Base-by-base conservation (phyloP, 2,329 filamentous ascomycete species). In the Dactylonectria estremocensis region DNA sequence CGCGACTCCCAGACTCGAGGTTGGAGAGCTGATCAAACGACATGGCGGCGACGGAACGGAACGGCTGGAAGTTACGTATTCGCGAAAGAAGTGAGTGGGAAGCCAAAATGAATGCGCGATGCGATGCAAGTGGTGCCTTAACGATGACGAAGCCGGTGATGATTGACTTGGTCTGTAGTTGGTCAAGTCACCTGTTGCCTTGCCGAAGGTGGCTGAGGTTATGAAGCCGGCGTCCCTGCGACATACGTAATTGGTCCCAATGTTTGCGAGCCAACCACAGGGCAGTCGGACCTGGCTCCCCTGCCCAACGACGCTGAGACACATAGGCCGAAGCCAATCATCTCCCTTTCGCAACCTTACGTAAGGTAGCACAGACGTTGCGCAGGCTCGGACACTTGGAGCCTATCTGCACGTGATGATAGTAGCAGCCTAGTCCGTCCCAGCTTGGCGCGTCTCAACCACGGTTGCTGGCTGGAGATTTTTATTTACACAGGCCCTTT, bases 21-120 rank as follows among this genome's bases (percentile, higher is more conserved):
- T 90, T 92, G 64, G 93, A 93, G 70, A 96, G 88, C 75, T 94
- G 93, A 80, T 97, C 93, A 83, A 96, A 98, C 18, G 95, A 97
- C 95, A 98, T 98, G 69, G 18, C 63, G 50, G 61, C 35, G 33
- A 43, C 8, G 22, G 45, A 13, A 28, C 37, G n/a, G 7, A 18
- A 40, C 65, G 59, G 45, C 31, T 37, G 40, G 43, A 61, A 60
- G 61, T 64, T 35, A 37, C 54, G 22, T 14, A 53, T 37, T n/a
- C 56, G 53, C 28, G 52, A 20, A 60, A 53, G 49, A 49, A 56
- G 60, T 35, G 61, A 56, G 60, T 35, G 61, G 54, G 24, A 14
- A 31, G 9, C 61, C 49, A 9, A 59, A 31, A 20, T 43, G 43
- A 48, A 11, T 53, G 58, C 37, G 58, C 59, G 64, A 65, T 70